Evolutionary conservation across 768 basidiomycete genomes (phyloP).

Genomic region (Myochromella boudieri): DNA sequence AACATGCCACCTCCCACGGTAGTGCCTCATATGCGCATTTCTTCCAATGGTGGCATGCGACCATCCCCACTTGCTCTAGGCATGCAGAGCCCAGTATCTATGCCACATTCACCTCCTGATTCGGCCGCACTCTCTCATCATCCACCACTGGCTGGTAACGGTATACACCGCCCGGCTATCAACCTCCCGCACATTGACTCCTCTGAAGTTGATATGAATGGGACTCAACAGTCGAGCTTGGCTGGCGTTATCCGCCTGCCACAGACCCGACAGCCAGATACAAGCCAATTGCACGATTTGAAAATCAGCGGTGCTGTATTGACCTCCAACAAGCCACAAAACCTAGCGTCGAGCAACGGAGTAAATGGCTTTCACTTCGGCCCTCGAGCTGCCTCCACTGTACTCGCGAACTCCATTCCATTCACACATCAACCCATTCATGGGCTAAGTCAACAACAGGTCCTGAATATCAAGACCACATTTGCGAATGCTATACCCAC

Average conservation of each 20-base stretch:
- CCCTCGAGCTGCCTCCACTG: constrained; percentile 26
- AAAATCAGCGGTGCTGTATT: constrained; percentile 17
- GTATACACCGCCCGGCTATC: constrained; percentile 39
- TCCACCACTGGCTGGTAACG: constrained; percentile 38
- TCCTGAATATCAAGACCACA: constrained; percentile 58
- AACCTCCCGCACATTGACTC: constrained; percentile 46
- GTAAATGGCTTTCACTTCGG: constrained; percentile 30
- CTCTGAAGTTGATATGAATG: constrained; percentile 30
- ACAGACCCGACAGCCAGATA: constrained; percentile 22
- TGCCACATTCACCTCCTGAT: constrained; percentile 26
- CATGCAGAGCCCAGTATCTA: constrained; percentile 6
- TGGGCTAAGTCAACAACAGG: constrained; percentile 51
- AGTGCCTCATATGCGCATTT: constrained; percentile 59
- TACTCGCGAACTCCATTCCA: constrained; percentile 34
- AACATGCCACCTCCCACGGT: constrained; percentile 55
- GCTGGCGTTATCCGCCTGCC: constrained; percentile 31
- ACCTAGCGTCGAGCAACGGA: background rate
- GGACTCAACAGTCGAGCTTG: constrained; percentile 26
- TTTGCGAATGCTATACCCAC: constrained; percentile 40
- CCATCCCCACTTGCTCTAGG: constrained; percentile 39
- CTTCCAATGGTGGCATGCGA: constrained; percentile 50
- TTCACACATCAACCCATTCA: constrained; percentile 26
- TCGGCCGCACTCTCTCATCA: constrained; percentile 31
- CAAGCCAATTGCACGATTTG: constrained; percentile 17
- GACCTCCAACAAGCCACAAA: background rate